Evolutionary conservation across 805 yeast genomes (phyloP), one percentile per base, ranked within the genome.

Genomic region (Tetrapisispora phaffii): DNA sequence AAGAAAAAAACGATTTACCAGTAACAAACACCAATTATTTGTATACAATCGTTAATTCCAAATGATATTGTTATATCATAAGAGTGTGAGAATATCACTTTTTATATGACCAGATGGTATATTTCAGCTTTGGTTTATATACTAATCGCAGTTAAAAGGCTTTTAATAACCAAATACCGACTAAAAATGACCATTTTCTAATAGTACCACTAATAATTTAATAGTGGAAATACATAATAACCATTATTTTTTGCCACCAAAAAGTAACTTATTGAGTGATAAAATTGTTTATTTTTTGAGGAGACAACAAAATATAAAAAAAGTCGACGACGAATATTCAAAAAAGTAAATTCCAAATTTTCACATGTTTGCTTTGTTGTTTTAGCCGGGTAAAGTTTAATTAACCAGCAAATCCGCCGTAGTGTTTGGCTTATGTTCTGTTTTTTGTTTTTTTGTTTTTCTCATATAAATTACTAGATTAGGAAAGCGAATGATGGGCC

Each of bases 191-290:
- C 34, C 13, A 4, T 15, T 32, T 15, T 32, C 10, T 7, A 10
- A 6, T 19, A 34, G 3, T 6, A 34, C 7, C 8, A 34, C 6
- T 17, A 7, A 19, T 34, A 19, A 4, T 34, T 34, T 34, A 16
- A 12, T 20, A 19, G 6, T 17, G 24, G n/a, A 19, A 20, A 19
- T 34, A 6, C n/a, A n/a, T 15, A 16, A 20, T 7, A n/a, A 17
- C 24, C 22, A n/a, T 16, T 22, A 9, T 17, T 36, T 36, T 35
- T 36, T 36, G 39, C 39, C 39, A 36, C 39, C 28, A 24, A 23
- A 36, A 36, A 23, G 39, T 36, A 36, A 36, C 15, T 36, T 36
- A 36, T 36, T 36, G n/a, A 23, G 31, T 23, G 29, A 36, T 23
- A 19, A 20, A 19, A n/a, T 16, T 17, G 24, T 34, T 34, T 34